Evolutionary conservation across 2,329 filamentous ascomycete genomes (phyloP).

Genomic region (Ascochyta lentis): DNA sequence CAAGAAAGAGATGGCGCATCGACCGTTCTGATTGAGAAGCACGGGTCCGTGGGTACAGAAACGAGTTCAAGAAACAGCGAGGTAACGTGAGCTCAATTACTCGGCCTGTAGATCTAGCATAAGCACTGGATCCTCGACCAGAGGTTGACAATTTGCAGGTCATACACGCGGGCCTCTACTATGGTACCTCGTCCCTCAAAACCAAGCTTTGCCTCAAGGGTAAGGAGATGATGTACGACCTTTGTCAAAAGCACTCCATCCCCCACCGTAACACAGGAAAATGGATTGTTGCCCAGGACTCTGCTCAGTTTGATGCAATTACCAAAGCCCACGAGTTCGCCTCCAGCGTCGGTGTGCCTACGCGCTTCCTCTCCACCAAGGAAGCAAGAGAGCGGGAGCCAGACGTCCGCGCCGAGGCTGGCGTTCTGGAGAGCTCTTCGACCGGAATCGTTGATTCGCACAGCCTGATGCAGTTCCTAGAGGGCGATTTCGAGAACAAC

Average conservation of each 20-base stretch:
- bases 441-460: conserved; percentile 95
- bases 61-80: conserved; percentile 91
- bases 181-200: conserved; percentile 78
- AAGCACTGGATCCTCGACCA: neutral
- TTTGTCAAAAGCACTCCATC: conserved; percentile 73
- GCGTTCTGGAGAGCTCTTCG: conserved; percentile 80
- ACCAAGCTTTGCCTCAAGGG: conserved; percentile 82
- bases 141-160: conserved; percentile 59
- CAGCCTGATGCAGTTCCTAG: conserved; percentile 79
- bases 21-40: conserved; percentile 82
- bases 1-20: conserved; percentile 65
- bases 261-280: conserved; percentile 80
- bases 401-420: conserved; percentile 72
- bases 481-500: conserved; percentile 75
- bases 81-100: conserved; percentile 48
- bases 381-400: conserved; percentile 75
- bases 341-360: conserved; percentile 67
- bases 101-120: neutral
- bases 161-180: conserved; percentile 95
- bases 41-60: conserved; percentile 78
- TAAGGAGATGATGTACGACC: conserved; percentile 76
- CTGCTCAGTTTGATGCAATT: conserved; percentile 69
- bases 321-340: conserved; percentile 64
- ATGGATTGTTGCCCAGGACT: conserved; percentile 91
- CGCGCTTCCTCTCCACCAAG: conserved; percentile 68